phyloP scores from a whole-genome alignment of 2,329 filamentous ascomycete genomes.

The Fusarium sp. region DNA sequence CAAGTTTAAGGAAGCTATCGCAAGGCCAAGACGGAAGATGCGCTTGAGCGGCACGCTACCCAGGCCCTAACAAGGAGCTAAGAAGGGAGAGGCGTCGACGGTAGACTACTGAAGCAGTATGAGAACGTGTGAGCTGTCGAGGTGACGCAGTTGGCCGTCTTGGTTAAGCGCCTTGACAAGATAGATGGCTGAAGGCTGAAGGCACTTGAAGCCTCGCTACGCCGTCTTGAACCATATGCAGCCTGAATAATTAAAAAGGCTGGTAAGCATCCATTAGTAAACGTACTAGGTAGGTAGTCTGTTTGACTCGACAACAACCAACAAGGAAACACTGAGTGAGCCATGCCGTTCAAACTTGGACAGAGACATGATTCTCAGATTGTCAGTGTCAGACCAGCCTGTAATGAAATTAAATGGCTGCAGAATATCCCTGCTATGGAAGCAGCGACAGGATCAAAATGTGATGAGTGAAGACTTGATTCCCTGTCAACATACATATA shows the following conservation, averaged over 20 bases:
- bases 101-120: conserved; percentile 15
- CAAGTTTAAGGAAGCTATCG: conserved; percentile 24
- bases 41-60: conserved; percentile 11
- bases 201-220: conserved; percentile 11
- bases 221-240: neutral
- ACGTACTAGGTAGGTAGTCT: neutral
- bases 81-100: conserved; percentile 38
- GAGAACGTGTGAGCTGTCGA: conserved; percentile 25
- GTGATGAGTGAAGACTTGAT: conserved; percentile 19
- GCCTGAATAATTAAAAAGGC: neutral
- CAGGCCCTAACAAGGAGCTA: conserved; percentile 29
- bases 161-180: conserved; percentile 4
- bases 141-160: conserved; percentile 26
- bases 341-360: neutral
- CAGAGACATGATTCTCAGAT: conserved; percentile 12
- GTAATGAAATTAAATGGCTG: conserved; percentile 34
- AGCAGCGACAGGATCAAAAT: conserved; percentile 12
- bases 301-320: neutral
- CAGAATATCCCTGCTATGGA: conserved; percentile 21
- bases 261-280: neutral
- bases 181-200: neutral
- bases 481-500: conserved; percentile 15
- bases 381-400: conserved; percentile 17
- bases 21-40: conserved; percentile 20
- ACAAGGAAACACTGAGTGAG: neutral